Evolutionary conservation across 2,329 filamentous ascomycete species (phyloP), one percentile per base, ranked within the genome.

Genomic region (Aspergillus pseudonomiae): DNA sequence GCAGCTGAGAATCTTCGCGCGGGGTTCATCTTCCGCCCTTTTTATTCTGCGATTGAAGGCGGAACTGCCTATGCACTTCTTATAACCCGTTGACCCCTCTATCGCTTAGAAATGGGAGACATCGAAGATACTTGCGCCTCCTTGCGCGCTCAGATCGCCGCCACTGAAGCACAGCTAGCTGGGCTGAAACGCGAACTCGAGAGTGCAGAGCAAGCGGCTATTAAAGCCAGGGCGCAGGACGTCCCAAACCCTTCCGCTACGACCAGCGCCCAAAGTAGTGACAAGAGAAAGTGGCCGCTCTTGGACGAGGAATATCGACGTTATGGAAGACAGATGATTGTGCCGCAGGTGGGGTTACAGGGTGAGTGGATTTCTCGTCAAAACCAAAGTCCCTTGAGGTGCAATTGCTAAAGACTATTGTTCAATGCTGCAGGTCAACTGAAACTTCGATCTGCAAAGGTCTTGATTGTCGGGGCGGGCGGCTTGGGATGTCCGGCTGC

Each of bases 401-500:
- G 16, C 34, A 16, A 30, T 14, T 41, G 50, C 63, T 69, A 55
- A 70, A 14, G 12, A 7, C 1, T 43, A n/a, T 5, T 53, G 36
- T 41, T 34, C 3, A 43, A 19, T 12, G 14, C 11, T 61, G 28
- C 61, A 93, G 93, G 92, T 0, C 94, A 98, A 78, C 81, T 94
- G 7, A 84, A 86, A 36, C 82, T 98, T 19, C 90, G 88, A 71
- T 81, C 84, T 1, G 84, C 92, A 1, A 87, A 84, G 24, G 89
- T 97, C 6, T 84, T 98, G 9, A 83, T 99, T 54, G 86, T 99
- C 28, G 95, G 95, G 12, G 89, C 92, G 2, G 95, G 95, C 6
- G 95, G 95, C 0, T 81, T 99, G 14, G 95, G 95, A 12, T 98
- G 93, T 75, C 95, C 95, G 12, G 93, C 95, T 14, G 92, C 94